Conservation (phyloP, 2,329 filamentous ascomycete species). For the Talaromyces verruculosus region DNA sequence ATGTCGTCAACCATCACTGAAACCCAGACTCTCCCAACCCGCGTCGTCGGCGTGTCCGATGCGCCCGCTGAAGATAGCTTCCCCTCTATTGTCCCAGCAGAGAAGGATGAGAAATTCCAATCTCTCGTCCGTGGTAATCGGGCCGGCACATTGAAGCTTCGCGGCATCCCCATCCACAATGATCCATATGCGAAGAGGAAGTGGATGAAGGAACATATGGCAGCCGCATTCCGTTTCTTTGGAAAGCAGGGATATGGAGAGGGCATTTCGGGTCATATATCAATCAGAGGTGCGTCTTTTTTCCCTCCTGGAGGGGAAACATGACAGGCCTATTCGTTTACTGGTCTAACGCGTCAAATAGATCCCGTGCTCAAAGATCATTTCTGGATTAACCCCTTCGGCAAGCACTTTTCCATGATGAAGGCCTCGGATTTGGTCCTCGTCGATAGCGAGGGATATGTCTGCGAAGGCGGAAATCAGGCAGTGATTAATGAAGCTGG, state of each 20-base stretch:
- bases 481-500: slow-evolving; percentile 47
- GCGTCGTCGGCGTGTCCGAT: slow-evolving; percentile 16
- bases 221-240: slow-evolving; percentile 37
- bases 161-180: slow-evolving; percentile 41
- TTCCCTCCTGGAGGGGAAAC: no score
- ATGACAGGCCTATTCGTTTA: not conserved
- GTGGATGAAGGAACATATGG: slow-evolving; percentile 54
- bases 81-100: slow-evolving; percentile 17
- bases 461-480: slow-evolving; percentile 43
- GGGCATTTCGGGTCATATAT: slow-evolving; percentile 41
- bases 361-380: slow-evolving; percentile 41
- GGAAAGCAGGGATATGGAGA: slow-evolving; percentile 29
- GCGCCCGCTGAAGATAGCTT: slow-evolving; percentile 1
- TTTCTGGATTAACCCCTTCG: slow-evolving; percentile 44
- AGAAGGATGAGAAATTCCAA: slow-evolving; percentile 30
- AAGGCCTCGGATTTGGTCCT: slow-evolving; percentile 45
- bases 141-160: slow-evolving; percentile 37
- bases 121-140: slow-evolving; percentile 39
- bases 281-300: slow-evolving; percentile 34
- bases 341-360: slow-evolving; percentile 21
- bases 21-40: slow-evolving; percentile 9
- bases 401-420: slow-evolving; percentile 44
- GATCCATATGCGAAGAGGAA: slow-evolving; percentile 49
- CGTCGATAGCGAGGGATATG: slow-evolving; percentile 42
- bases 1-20: slow-evolving; percentile 21